Evolutionary conservation across 2,329 filamentous ascomycete species (phyloP).

Genomic region (Neoscytalidium dimidiatum): DNA sequence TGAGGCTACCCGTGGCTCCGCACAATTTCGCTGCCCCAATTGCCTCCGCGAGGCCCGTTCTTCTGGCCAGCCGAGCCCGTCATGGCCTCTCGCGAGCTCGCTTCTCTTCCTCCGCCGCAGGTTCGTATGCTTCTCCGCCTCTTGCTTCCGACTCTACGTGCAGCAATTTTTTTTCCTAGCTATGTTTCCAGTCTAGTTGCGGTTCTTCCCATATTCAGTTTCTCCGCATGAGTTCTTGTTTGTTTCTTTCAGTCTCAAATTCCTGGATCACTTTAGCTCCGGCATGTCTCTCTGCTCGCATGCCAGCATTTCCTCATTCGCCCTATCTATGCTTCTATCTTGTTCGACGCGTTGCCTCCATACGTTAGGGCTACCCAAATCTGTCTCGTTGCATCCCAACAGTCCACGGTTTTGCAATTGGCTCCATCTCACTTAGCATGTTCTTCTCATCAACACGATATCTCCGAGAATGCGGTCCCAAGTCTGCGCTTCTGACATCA

Average conservation of each 20-base stretch:
- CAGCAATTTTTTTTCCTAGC: not conserved
- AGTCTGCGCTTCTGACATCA: not conserved
- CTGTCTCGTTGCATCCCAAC: not conserved
- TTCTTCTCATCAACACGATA: not conserved
- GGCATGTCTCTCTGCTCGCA: not conserved
- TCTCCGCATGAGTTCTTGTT: not conserved
- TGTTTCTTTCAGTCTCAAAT: not conserved
- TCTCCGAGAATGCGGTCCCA: not conserved
- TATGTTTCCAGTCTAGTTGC: not conserved
- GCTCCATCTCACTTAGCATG: not conserved
- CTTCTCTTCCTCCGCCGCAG: constrained; percentile 10
- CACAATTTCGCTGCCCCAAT: not conserved
- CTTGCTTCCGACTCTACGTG: not conserved
- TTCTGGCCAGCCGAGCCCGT: not conserved
- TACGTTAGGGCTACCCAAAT: not conserved
- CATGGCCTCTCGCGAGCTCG: not conserved
- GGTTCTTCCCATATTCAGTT: not conserved
- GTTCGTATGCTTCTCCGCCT: not conserved
- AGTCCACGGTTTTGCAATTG: not conserved
- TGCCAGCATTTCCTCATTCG: not conserved
- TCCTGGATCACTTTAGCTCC: not conserved
- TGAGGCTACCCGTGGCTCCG: constrained; percentile 15
- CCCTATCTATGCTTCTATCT: not conserved
- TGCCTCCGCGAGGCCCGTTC: not conserved
- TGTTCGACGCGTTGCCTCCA: no score